Base-by-base conservation (phyloP, 441 rosid genomes). In the Syzygium malaccense region DNA sequence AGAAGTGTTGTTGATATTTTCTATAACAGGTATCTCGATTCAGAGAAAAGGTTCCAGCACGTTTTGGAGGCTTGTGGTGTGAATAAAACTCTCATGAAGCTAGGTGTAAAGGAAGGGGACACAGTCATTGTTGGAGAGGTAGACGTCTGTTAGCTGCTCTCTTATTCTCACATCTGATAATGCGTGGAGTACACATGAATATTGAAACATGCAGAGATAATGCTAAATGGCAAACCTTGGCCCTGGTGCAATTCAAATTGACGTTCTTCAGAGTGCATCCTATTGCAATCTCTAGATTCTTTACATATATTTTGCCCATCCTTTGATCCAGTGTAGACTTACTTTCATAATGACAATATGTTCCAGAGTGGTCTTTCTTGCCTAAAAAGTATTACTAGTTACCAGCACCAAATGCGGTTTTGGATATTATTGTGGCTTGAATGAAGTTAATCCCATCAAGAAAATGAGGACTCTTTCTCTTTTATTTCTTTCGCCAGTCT, bases 61-160 rank as follows among this genome's bases (percentile, higher is more conserved):
- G 98, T 96, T 83, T 91, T 97, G 91, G 98, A 95, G 89, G 99
- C 99, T 89, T 95, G 98, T 89, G 99, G 99, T 62, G 98, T 96
- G 90, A 89, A 94, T 90, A 95, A 93, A 89, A 91, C 96, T 17
- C 94, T 96, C 86, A 89, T 86, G 93, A 97, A 94, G 91, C 93
- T 94, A 84, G 99, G 99, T 1, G 97, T 96, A 79, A 95, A 95
- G 92, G 99, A 97, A 94, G 99, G 99, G 62, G 99, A 97, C 93
- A 96, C 94, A 0, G 99, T 97, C 86, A 91, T 95, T 55, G 93
- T 96, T 58, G 99, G 98, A 92, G 98, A 96, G 96, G 99, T 97
- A 32, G 8, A 28, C 41, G 5, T 88, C 37, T 33, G 5, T 85
- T 89, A 66, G 49, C 18, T 55, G 86, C 18, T 62, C 57, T 86